Base-by-base conservation (phyloP, 495 filamentous ascomycete species). In the Trichocladium antarcticum region DNA sequence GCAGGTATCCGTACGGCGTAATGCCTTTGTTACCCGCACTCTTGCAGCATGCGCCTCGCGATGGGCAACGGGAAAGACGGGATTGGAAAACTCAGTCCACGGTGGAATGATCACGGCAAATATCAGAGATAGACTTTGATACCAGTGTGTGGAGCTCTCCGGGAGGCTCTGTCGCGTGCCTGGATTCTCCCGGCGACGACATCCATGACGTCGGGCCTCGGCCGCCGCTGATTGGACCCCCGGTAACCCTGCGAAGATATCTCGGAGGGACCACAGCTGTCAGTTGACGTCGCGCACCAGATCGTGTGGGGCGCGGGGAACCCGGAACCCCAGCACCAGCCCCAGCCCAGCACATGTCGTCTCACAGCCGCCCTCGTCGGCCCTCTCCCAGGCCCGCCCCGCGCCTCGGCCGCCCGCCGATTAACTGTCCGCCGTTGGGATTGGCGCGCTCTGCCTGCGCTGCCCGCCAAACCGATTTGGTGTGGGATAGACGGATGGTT, bases 21-120 rank as follows among this genome's bases (percentile, higher is more conserved):
- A 57, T 46, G 54, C 57, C 60, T 54, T 42, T 45, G 47, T 41
- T 60, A 62, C 51, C 57, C 59, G 57, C 50, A 42, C 41, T 49
- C 28, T 35, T 48, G 50, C 46, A 24, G 28, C 29, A 22, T 10
- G 42, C 21, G 5, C 5, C 19, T 44, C 22, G 32, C 22, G 29
- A 15, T 19, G 45, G 24, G 29, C 11, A 19, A 17, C 29, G 17
- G n/a, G 24, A 28, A 22, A 49, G 21, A 19, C 20, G 20, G 10
- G 28, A 38, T 16, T 37, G 24, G 15, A 35, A 12, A 8, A n/a
- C 45, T 53, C 49, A 37, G 19, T 24, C 53, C 28, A 51, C 37
- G 47, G 39, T 54, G 49, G 51, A 41, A 45, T 42, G 44, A 52
- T 46, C 12, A 40, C 17, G 36, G 20, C 19, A 52, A 44, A 14